Evolutionary conservation across 306 rosid species (phyloP).

Genomic region (Bauhinia variegata): DNA sequence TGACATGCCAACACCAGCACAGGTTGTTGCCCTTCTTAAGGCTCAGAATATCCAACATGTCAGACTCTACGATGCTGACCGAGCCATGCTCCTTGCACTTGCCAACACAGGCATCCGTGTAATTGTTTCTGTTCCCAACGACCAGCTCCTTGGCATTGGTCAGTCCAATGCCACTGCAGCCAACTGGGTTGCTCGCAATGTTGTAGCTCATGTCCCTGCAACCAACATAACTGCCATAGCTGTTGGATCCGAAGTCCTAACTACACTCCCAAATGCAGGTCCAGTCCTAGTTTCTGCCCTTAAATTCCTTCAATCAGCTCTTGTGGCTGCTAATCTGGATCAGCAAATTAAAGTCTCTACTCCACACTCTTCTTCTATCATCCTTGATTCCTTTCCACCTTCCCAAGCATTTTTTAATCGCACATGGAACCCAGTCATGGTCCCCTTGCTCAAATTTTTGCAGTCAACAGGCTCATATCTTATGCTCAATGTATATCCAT

Average conservation of each 20-base stretch:
- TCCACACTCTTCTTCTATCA: constrained; percentile 80
- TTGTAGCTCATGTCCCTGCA: constrained; percentile 84
- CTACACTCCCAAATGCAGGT: constrained; percentile 81
- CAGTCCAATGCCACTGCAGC: constrained; percentile 96
- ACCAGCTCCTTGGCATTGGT: constrained; percentile 89
- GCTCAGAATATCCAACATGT: constrained; percentile 79
- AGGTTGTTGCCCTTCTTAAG: constrained; percentile 80
- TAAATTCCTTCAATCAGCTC: constrained; percentile 87
- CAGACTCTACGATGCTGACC: constrained; percentile 81
- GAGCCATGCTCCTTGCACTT: constrained; percentile 75
- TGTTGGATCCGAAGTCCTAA: constrained; percentile 88
- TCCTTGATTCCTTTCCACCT: constrained; percentile 96
- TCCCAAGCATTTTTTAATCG: constrained; percentile 95
- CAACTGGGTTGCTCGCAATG: constrained; percentile 88
- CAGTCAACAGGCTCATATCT: constrained; percentile 80
- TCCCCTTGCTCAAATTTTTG: constrained; percentile 78
- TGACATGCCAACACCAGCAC: constrained; percentile 84
- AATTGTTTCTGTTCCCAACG: constrained; percentile 79
- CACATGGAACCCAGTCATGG: constrained; percentile 86
- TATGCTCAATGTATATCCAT: constrained; percentile 93
- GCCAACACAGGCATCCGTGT: constrained; percentile 86
- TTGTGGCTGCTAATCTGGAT: constrained; percentile 82
- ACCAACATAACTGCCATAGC: constrained; percentile 88
- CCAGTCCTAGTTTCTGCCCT: constrained; percentile 88
- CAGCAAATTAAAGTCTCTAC: constrained; percentile 81